Conservation (phyloP, 768 basidiomycete species). For the Boletus tomentosulus region DNA sequence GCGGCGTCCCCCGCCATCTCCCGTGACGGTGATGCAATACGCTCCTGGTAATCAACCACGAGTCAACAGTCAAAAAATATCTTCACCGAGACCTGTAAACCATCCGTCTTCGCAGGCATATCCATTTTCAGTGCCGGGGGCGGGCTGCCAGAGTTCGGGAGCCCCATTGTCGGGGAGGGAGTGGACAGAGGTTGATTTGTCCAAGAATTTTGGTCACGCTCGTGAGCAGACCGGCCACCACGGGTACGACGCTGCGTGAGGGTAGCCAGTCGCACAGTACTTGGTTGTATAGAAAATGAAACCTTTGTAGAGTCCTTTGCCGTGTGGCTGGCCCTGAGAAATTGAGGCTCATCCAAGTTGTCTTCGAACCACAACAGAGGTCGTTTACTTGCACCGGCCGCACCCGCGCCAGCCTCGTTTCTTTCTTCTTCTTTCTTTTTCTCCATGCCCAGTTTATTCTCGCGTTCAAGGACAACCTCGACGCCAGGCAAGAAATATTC, state of each 20-base stretch:
- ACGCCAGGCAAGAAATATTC: conserved; percentile 44
- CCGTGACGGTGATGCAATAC: neutral
- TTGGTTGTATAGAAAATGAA: neutral
- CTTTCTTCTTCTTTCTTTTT: conserved; percentile 1
- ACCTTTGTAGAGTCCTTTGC: neutral
- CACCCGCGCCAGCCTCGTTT: conserved; percentile 5
- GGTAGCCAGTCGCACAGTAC: neutral
- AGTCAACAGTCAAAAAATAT: neutral
- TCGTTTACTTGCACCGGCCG: conserved; percentile 11
- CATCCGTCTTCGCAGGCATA: neutral
- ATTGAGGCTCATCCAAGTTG: conserved; percentile 10
- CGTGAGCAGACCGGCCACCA: neutral
- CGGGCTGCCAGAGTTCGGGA: neutral
- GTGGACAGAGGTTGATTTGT: conserved; percentile 5
- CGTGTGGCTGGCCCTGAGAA: conserved; percentile 20
- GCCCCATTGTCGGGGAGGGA: neutral
- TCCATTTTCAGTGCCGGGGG: neutral
- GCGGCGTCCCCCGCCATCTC: neutral
- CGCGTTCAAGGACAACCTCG: conserved; percentile 62
- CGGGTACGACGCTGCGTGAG: neutral
- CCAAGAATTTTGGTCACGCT: neutral
- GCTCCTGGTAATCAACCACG: neutral
- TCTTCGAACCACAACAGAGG: conserved; percentile 14
- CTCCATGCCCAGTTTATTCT: conserved; percentile 73
- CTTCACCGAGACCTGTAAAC: neutral